Percentiles rank a stretch among this genome's conserved stretches.
Evolutionary conservation across 805 yeast species (phyloP).

Genomic region (Scheffersomyces lignosus): DNA sequence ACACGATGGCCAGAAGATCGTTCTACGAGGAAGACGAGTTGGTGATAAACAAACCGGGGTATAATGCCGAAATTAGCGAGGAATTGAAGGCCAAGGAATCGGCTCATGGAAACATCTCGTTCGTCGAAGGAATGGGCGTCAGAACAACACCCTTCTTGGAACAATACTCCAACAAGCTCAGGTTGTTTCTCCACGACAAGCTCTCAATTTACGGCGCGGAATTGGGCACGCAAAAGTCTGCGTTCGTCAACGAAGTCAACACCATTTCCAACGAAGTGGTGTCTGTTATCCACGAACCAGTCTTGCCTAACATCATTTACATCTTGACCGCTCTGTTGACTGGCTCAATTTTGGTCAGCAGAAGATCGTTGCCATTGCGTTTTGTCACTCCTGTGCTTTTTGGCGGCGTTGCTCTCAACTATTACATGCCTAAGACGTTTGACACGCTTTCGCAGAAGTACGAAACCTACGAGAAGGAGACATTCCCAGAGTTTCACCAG

Average conservation of each 20-base stretch:
- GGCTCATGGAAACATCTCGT: constrained; percentile 37
- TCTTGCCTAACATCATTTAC: constrained; percentile 55
- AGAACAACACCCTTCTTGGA: constrained; percentile 51
- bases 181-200: constrained; percentile 40
- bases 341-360: constrained; percentile 55
- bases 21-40: constrained; percentile 57
- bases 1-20: constrained; percentile 32
- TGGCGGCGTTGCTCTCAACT: constrained; percentile 42
- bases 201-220: constrained; percentile 43
- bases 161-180: constrained; percentile 35
- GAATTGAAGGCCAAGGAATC: constrained; percentile 41
- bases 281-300: constrained; percentile 47
- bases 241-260: constrained; percentile 43
- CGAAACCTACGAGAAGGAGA: constrained; percentile 24
- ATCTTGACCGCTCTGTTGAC: constrained; percentile 55
- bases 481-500: constrained; percentile 30
- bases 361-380: constrained; percentile 48
- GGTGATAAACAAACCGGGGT: constrained; percentile 49
- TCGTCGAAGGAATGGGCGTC: constrained; percentile 56
- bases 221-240: constrained; percentile 44
- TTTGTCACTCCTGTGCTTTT: constrained; percentile 51
- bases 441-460: constrained; percentile 17
- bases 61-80: constrained; percentile 35
- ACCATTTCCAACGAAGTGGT: constrained; percentile 29
- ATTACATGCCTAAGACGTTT: constrained; percentile 54